phyloP scores from a whole-genome alignment of 2,329 filamentous ascomycete species.

The Aspergillus persii region DNA sequence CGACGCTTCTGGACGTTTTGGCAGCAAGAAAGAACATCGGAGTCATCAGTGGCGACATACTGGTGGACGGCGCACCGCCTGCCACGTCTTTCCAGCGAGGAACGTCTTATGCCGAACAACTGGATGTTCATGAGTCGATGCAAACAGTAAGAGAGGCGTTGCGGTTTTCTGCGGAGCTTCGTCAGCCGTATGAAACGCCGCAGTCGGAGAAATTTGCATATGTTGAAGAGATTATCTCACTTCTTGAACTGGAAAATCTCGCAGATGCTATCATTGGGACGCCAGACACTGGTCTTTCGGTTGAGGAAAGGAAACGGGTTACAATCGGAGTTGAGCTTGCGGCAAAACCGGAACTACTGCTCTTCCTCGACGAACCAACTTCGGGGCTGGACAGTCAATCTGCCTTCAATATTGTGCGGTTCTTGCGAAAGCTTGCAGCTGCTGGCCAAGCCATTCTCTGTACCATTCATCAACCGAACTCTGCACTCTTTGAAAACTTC shows the following conservation, averaged over 20 bases:
- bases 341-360: constrained; percentile 51
- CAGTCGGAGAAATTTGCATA: constrained; percentile 63
- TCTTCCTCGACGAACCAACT: constrained; percentile 64
- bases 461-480: constrained; percentile 61
- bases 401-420: constrained; percentile 59
- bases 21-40: constrained; percentile 64
- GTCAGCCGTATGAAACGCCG: constrained; percentile 59
- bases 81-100: constrained; percentile 62
- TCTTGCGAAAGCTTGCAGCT: constrained; percentile 58
- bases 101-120: constrained; percentile 64
- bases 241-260: constrained; percentile 65
- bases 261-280: constrained; percentile 65
- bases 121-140: constrained; percentile 63
- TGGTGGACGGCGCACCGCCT: constrained; percentile 59
- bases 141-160: constrained; percentile 65
- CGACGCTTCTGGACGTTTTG: constrained; percentile 76
- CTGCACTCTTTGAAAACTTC: constrained; percentile 57
- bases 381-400: constrained; percentile 59
- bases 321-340: constrained; percentile 41
- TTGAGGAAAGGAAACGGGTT: constrained; percentile 46
- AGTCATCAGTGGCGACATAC: constrained; percentile 60
- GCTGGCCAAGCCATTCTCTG: constrained; percentile 60
- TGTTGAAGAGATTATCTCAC: constrained; percentile 63
- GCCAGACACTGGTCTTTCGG: constrained; percentile 59
- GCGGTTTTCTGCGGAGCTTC: constrained; percentile 63